A percentile compares a stretch with the other conserved stretches of the same genome.
Conservation (phyloP, 1,284 basidiomycete genomes). For the Puccinia sorghi region DNA sequence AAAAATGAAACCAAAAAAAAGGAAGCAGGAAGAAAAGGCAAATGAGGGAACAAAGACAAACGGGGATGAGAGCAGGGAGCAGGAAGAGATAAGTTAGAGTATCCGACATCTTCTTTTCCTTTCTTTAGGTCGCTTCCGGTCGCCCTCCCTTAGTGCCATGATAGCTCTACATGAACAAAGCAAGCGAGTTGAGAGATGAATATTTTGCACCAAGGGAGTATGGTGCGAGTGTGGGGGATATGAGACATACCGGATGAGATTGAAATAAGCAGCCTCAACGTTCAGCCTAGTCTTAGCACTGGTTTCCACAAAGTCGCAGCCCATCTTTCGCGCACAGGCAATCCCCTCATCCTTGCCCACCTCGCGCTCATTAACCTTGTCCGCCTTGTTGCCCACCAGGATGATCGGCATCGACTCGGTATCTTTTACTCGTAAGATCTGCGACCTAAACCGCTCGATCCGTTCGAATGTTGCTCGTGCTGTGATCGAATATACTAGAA, state of each 20-base stretch:
- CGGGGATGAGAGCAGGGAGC: background rate
- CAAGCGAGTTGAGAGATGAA: background rate
- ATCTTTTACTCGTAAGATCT: constrained; percentile 57
- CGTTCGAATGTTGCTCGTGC: constrained; percentile 56
- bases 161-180: constrained; percentile 33
- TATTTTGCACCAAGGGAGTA: background rate
- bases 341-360: constrained; percentile 56
- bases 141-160: constrained; percentile 39
- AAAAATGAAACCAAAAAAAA: background rate
- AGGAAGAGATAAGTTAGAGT: constrained; percentile 11
- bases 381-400: constrained; percentile 58
- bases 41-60: background rate
- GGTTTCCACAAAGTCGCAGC: constrained; percentile 57
- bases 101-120: constrained; percentile 48
- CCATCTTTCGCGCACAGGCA: constrained; percentile 55
- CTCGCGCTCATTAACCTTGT: constrained; percentile 57
- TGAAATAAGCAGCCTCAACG: constrained; percentile 57
- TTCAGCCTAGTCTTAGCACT: constrained; percentile 57
- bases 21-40: background rate
- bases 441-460: constrained; percentile 56
- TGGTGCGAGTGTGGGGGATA: background rate
- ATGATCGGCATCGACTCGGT: constrained; percentile 57
- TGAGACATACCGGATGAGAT: constrained; percentile 52
- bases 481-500: constrained; percentile 57
- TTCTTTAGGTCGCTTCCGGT: constrained; percentile 40